Evolutionary conservation across 306 rosid species (phyloP).

Genomic region (Myrica gale): DNA sequence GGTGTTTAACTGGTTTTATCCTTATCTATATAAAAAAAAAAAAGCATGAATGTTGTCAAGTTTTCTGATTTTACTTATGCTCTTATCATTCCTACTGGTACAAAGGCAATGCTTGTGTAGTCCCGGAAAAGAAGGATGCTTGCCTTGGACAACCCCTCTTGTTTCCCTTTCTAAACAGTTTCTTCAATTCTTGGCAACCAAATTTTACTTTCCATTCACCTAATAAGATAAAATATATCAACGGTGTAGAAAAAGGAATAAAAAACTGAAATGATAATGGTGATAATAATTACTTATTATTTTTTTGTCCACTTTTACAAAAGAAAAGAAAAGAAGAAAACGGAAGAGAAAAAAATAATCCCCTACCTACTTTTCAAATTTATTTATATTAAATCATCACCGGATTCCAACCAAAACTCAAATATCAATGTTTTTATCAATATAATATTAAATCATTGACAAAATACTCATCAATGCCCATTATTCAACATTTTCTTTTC

Average conservation of each 20-base stretch:
- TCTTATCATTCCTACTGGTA: constrained; percentile 21
- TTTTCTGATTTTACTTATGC: background rate
- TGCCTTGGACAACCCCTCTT: constrained; percentile 45
- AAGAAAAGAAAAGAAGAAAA: constrained; percentile 28
- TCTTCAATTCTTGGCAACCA: constrained; percentile 77
- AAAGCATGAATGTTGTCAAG: too few species aligned
- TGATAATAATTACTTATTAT: constrained; percentile 45
- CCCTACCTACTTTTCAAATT: constrained; percentile 59
- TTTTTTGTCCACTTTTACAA: constrained; percentile 46
- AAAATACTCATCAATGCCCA: constrained; percentile 38
- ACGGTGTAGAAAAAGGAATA: constrained; percentile 10
- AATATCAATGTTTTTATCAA: constrained; percentile 39
- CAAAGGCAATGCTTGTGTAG: background rate
- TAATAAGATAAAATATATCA: constrained; percentile 42
- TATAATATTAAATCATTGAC: constrained; percentile 35
- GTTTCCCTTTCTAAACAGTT: constrained; percentile 44
- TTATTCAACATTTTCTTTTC: constrained; percentile 44
- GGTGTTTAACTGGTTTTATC: too few species aligned
- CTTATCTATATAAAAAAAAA: too few species aligned
- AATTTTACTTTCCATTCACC: constrained; percentile 66
- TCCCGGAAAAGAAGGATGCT: constrained; percentile 24
- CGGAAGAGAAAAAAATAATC: constrained; percentile 43
- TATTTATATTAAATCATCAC: constrained; percentile 47
- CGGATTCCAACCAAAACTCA: constrained; percentile 75
- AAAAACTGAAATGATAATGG: constrained; percentile 23